Evolutionary conservation across 208 protist species (phyloP).

Genomic region (Crithidia thermophila): DNA sequence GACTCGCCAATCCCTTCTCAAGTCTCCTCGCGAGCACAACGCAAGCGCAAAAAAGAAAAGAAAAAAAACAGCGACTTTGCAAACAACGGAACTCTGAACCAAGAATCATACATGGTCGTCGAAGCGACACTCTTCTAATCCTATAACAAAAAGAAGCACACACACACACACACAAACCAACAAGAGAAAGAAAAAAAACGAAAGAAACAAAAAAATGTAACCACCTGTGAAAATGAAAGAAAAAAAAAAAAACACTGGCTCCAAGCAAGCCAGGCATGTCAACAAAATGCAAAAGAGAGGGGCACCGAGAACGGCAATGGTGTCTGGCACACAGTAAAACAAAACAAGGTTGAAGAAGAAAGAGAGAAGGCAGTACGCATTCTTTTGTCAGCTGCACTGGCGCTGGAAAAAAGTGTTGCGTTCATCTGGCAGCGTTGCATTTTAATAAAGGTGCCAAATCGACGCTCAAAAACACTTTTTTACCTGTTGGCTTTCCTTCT

Average conservation of each 20-base stretch:
- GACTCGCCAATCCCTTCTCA: no score
- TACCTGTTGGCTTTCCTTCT: no score
- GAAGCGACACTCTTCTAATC: no score
- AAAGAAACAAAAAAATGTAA: not conserved
- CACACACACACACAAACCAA: constrained; percentile 1
- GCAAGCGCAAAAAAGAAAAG: not conserved
- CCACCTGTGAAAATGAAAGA: not conserved
- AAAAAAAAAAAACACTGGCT: constrained; percentile 2
- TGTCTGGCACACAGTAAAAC: not conserved
- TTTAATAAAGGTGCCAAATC: not conserved
- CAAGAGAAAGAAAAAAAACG: not conserved
- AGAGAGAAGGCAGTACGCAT: not conserved
- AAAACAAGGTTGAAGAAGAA: not conserved
- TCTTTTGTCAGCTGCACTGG: not conserved
- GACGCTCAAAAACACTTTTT: not conserved
- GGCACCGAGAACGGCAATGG: not conserved
- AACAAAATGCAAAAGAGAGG: not conserved
- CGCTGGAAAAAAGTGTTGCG: not conserved
- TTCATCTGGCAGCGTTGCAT: no score
- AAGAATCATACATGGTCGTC: no score
- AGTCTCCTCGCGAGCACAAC: no score
- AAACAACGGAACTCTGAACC: not conserved
- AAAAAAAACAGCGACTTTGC: constrained; percentile 9
- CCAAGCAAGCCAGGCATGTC: not conserved
- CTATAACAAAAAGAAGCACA: constrained; percentile 1